Evolutionary conservation across 2,329 filamentous ascomycete genomes (phyloP).

Genomic region (Lasiodiplodia gonubiensis): DNA sequence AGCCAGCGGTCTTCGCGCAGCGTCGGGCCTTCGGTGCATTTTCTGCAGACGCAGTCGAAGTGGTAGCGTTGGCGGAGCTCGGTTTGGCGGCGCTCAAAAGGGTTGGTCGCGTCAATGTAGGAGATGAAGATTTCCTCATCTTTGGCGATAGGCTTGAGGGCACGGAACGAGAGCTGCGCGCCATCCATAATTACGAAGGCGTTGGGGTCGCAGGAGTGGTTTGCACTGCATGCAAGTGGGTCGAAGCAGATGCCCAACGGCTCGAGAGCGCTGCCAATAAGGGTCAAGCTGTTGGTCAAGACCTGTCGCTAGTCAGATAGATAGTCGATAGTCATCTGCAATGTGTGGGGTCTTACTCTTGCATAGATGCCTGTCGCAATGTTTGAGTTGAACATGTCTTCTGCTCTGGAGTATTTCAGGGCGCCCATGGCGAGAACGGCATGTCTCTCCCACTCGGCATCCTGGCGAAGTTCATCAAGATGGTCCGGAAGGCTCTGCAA

Average conservation of each 20-base stretch:
- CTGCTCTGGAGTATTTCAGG: slow-evolving; percentile 57
- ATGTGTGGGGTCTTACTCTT: slow-evolving; percentile 42
- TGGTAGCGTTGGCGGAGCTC: slow-evolving; percentile 63
- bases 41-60: slow-evolving; percentile 63
- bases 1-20: slow-evolving; percentile 51
- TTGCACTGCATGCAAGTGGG: slow-evolving; percentile 59
- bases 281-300: slow-evolving; percentile 63
- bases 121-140: slow-evolving; percentile 66
- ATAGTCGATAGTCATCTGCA: neutral
- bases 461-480: slow-evolving; percentile 53
- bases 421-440: slow-evolving; percentile 61
- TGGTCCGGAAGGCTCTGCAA: slow-evolving; percentile 57
- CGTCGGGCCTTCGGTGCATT: slow-evolving; percentile 50
- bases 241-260: slow-evolving; percentile 65
- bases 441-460: slow-evolving; percentile 52
- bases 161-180: slow-evolving; percentile 56
- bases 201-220: slow-evolving; percentile 69
- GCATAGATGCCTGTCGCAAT: slow-evolving; percentile 48
- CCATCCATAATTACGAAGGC: slow-evolving; percentile 64
- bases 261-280: slow-evolving; percentile 62
- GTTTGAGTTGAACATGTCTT: slow-evolving; percentile 41
- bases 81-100: slow-evolving; percentile 56
- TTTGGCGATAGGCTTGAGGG: slow-evolving; percentile 58
- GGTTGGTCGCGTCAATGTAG: slow-evolving; percentile 64
- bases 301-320: slow-evolving; percentile 47